Base-by-base conservation (phyloP, 139 green algal species). In the Chlorella ohadii region DNA sequence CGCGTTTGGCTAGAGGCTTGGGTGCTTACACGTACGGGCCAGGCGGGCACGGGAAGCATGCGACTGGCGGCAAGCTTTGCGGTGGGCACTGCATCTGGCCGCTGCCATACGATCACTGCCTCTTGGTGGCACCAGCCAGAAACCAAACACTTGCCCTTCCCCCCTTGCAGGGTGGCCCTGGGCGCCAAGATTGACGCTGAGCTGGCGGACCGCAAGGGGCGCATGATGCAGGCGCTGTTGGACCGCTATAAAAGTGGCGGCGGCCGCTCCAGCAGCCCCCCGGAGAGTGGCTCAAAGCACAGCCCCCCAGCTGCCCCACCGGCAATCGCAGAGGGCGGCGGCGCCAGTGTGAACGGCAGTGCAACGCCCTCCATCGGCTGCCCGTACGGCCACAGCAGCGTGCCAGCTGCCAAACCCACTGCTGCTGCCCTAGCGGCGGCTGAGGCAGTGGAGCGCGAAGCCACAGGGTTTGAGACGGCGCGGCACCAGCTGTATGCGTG, bases 161-260 rank as follows among this genome's bases (percentile, higher is more conserved):
- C 31, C 27, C 7, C 27, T 9, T 17, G 36, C 38, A 67, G 76
- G 27, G 57, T 72, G 13, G 59, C 59, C 0, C 78, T 87, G 41
- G 78, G 84, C 22, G 70, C 38, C 28, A 81, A 79, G 38, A 77
- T 88, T 2, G 85, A 89, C 39, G 39, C 51, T 31, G 82, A 87
- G 80, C 34, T 89, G 56, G 83, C 83, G 0, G 51, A 85, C 78
- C 28, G 71, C 55, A 89, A 89, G 81, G 84, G 82, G 56, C 77
- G 82, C 27, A 83, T 87, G 25, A 87, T 87, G 82, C 27, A 87
- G 2, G 56, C n/a, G 0, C 83, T 87, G 12, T 23, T 82, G 17
- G n/a, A 6, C 51, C 33, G 31, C 9, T 72, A 72, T 13, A 20
- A 55, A 6, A 39, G 22, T 15, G 36, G 68, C 68, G 36, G 68